phyloP scores from a whole-genome alignment of 257 asterid genomes.

The Schizonepeta tenuifolia region DNA sequence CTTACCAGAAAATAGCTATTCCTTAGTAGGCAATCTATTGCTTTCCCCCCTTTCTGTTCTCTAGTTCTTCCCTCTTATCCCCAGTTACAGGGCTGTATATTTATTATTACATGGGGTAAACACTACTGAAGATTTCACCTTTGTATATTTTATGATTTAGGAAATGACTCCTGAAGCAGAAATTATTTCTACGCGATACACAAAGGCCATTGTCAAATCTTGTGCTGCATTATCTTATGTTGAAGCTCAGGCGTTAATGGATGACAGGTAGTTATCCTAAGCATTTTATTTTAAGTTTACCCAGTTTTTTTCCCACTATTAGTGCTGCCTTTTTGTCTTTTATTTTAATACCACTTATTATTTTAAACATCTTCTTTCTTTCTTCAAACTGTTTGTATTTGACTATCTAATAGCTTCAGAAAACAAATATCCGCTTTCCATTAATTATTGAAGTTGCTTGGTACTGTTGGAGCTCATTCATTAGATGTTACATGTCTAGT shows the following conservation, averaged over 20 bases:
- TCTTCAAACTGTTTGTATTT: slow-evolving; percentile 9
- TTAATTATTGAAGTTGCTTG: not conserved
- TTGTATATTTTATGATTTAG: slow-evolving; percentile 47
- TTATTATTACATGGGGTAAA: not conserved
- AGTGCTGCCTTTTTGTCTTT: too few species aligned
- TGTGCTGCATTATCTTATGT: slow-evolving; percentile 95
- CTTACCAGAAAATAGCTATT: not conserved
- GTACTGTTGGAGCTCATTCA: slow-evolving; percentile 9
- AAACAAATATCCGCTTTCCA: not conserved
- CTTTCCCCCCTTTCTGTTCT: not conserved
- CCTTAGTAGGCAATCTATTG: slow-evolving; percentile 1
- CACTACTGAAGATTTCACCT: slow-evolving; percentile 15
- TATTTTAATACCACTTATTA: not conserved
- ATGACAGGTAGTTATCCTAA: slow-evolving; percentile 67
- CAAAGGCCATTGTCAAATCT: slow-evolving; percentile 88
- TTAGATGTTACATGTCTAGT: not conserved
- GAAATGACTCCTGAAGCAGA: slow-evolving; percentile 97
- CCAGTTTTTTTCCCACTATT: not conserved
- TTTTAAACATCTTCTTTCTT: slow-evolving; percentile 17
- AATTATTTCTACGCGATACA: slow-evolving; percentile 79
- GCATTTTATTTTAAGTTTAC: not conserved
- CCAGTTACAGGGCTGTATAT: not conserved
- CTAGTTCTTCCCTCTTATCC: not conserved
- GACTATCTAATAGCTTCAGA: slow-evolving; percentile 11
- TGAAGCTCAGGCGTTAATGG: slow-evolving; percentile 99